phyloP scores from a whole-genome alignment of 768 basidiomycete species.

The Tylopilus cervinicoccineus region DNA sequence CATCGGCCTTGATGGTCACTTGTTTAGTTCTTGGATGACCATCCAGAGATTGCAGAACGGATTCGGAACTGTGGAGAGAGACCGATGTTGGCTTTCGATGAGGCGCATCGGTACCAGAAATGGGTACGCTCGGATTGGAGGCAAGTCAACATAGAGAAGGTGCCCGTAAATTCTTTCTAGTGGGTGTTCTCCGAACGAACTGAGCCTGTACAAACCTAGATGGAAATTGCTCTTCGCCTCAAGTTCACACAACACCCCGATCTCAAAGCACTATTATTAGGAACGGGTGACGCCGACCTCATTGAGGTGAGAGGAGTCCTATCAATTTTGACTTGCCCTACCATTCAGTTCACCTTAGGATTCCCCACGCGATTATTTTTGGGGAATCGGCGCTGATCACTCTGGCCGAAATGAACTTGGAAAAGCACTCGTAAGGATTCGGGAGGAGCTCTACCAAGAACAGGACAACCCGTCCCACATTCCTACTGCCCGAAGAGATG shows the following conservation, averaged over 20 bases:
- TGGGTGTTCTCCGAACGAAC: neutral
- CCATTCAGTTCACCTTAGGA: slow-evolving; percentile 37
- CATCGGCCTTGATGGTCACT: neutral
- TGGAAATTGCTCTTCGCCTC: slow-evolving; percentile 60
- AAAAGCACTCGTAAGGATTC: slow-evolving; percentile 60
- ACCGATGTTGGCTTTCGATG: slow-evolving; percentile 62
- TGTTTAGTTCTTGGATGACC: slow-evolving; percentile 53
- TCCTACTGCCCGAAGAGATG: slow-evolving; percentile 26
- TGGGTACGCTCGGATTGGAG: slow-evolving; percentile 66
- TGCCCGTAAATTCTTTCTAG: slow-evolving; percentile 19
- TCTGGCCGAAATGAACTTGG: slow-evolving; percentile 73
- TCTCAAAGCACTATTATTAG: slow-evolving; percentile 55
- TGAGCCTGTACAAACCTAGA: slow-evolving; percentile 35
- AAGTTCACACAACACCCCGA: slow-evolving; percentile 71
- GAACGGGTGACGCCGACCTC: slow-evolving; percentile 62
- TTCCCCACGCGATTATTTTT: slow-evolving; percentile 74
- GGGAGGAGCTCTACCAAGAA: slow-evolving; percentile 46
- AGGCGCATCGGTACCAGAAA: slow-evolving; percentile 60
- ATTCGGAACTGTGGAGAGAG: slow-evolving; percentile 60
- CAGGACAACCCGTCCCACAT: slow-evolving; percentile 23
- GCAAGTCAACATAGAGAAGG: slow-evolving; percentile 63
- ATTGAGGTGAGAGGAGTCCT: slow-evolving; percentile 50
- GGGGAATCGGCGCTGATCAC: slow-evolving; percentile 68
- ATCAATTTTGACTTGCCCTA: neutral
- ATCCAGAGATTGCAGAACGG: slow-evolving; percentile 64